A percentile compares a stretch with the other conserved stretches of the same genome.
Conservation (phyloP, 1,284 basidiomycete genomes). For the Apiotrichum siamense region DNA sequence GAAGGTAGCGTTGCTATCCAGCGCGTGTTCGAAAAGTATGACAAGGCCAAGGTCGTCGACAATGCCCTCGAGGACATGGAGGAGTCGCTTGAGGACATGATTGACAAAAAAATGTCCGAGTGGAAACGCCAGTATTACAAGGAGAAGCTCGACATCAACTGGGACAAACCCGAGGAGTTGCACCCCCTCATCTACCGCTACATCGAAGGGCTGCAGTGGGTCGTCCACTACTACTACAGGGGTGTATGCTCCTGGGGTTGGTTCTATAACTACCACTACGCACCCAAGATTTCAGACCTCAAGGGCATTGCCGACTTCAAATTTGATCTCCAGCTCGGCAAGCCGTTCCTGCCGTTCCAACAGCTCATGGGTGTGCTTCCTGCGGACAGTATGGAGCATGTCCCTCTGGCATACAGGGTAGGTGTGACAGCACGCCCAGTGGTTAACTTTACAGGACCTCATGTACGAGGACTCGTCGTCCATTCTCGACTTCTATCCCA, state of each 20-base stretch:
- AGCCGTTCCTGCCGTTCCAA: constrained; percentile 88
- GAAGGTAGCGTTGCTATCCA: constrained; percentile 67
- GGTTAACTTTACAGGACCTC: constrained; percentile 58
- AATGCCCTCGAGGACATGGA: constrained; percentile 67
- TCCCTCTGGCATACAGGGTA: constrained; percentile 78
- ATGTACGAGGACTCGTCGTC: constrained; percentile 82
- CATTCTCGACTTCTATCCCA: constrained; percentile 91
- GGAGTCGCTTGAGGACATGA: constrained; percentile 62
- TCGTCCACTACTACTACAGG: constrained; percentile 97
- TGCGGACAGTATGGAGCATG: constrained; percentile 75
- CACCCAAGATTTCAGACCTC: constrained; percentile 87
- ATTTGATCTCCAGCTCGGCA: constrained; percentile 80
- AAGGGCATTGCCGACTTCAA: constrained; percentile 66
- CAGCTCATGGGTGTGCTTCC: constrained; percentile 98
- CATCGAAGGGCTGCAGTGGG: constrained; percentile 95
- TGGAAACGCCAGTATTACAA: constrained; percentile 91
- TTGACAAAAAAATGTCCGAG: constrained; percentile 78
- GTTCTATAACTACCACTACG: constrained; percentile 99
- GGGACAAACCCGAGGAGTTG: constrained; percentile 60
- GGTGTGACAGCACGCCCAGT: constrained; percentile 14
- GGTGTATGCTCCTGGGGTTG: constrained; percentile 97
- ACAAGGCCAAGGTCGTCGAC: constrained; percentile 67
- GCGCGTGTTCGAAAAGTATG: constrained; percentile 80
- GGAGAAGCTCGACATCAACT: constrained; percentile 80
- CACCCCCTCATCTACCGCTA: constrained; percentile 69